Base-by-base conservation (phyloP, 202 grass and related monocot species). In the Zoysia matrella region DNA sequence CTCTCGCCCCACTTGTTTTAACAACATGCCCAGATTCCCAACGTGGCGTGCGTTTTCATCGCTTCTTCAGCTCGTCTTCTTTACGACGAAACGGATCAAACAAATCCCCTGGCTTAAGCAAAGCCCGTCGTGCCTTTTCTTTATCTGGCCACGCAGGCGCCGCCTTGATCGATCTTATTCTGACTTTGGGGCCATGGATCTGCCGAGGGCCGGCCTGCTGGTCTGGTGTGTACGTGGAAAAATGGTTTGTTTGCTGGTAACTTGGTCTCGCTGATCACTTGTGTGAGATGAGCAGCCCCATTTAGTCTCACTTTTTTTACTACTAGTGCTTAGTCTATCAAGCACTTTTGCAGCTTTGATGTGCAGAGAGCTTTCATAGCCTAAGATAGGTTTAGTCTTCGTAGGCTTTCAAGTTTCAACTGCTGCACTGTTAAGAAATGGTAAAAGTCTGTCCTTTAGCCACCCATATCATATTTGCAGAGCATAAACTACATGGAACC, bases 401-500 rank as follows among this genome's bases (percentile, higher is more conserved):
- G 36, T 50, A 63, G 78, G 65, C 42, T 72, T 76, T 40, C n/a
- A 78, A 8, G 56, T 67, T 76, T 40, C n/a, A 78, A 8, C 65
- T 67, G 75, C 80, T 61, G 70, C 56, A 4, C 5, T 46, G n/a
- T 86, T 71, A 86, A 76, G 40, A 54, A 81, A 52, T 2, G 52
- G 80, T 46, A 57, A 44, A 16, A 40, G 7, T 41, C 13, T 69
- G 75, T 77, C 80, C 53, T 84, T 83, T 89, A 15, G 7, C 22
- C 49, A 67, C 41, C 83, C 22, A 48, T 71, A 41, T 55, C 43
- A 80, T 79, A 60, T 68, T 58, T 50, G 49, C 78, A 82, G 12
- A 80, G 62, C 40, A 48, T 73, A 79, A 79, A 70, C 57, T 51
- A 10, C 83, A 73, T 86, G 60, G 80, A 89, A 76, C 83, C 76